Evolutionary conservation across 1,284 basidiomycete species (phyloP).

Genomic region (Austroboletus niveus): DNA sequence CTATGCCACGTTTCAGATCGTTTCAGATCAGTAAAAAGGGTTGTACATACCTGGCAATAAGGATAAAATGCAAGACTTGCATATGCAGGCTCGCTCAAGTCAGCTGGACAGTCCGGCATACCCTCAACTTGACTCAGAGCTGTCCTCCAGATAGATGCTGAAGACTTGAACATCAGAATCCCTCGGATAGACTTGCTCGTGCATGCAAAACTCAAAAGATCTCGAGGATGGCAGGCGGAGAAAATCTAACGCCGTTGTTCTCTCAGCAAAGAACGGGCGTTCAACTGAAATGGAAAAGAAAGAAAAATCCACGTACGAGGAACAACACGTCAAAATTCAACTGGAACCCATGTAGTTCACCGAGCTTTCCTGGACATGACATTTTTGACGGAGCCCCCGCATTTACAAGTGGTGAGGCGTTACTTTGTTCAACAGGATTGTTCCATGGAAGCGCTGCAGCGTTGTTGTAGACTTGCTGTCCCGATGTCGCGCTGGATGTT

Average conservation of each 20-base stretch:
- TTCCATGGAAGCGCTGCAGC: not conserved
- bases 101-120: conserved; percentile 24
- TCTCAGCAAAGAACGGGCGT: not conserved
- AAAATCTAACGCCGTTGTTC: not conserved
- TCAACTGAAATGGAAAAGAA: not conserved
- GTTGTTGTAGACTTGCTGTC: not conserved
- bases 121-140: not conserved
- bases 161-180: conserved; percentile 13
- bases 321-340: conserved; percentile 7
- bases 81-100: conserved; percentile 32
- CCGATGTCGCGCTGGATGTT: not conserved
- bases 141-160: conserved; percentile 15
- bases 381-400: not conserved
- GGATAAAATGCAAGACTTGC: conserved; percentile 21
- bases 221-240: conserved; percentile 4
- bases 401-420: not conserved
- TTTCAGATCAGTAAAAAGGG: not conserved
- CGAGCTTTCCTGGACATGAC: not conserved
- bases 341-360: not conserved
- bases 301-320: not conserved
- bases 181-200: conserved; percentile 15
- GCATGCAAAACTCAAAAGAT: conserved; percentile 17
- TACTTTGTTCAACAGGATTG: not conserved
- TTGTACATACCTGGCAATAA: conserved; percentile 8
- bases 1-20: not conserved